Conservation (phyloP, 495 filamentous ascomycete species). For the Daldinia caldariorum region DNA sequence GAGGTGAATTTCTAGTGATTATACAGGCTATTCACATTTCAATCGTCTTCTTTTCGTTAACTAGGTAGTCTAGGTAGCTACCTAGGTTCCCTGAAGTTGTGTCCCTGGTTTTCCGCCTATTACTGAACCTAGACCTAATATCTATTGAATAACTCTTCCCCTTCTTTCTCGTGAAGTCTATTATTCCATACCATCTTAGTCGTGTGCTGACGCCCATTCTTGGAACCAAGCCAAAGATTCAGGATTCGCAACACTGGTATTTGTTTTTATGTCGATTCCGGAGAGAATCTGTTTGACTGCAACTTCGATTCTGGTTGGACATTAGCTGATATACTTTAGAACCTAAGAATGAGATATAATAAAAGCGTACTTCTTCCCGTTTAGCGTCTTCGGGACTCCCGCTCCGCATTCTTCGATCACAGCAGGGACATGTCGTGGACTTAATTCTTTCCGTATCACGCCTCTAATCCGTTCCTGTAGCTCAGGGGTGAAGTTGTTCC, state of each 20-base stretch:
- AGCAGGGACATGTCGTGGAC: conserved; percentile 84
- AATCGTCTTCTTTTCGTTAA: not conserved
- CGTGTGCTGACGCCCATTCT: conserved; percentile 65
- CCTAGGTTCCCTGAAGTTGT: not conserved
- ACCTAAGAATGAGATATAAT: not conserved
- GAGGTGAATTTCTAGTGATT: not conserved
- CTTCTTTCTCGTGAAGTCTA: not conserved
- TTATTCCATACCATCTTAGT: conserved; percentile 20
- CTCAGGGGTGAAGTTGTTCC: conserved; percentile 57
- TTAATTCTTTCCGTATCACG: conserved; percentile 76
- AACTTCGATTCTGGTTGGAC: conserved; percentile 73
- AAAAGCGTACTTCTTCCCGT: conserved; percentile 81
- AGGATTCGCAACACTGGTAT: conserved; percentile 85
- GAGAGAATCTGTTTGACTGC: conserved; percentile 95
- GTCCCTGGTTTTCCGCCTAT: not conserved
- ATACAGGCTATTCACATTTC: not conserved
- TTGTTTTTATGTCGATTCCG: conserved; percentile 83
- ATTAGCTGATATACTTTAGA: conserved; percentile 7
- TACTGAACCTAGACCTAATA: not conserved
- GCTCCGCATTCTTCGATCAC: conserved; percentile 76
- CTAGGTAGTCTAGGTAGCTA: not conserved
- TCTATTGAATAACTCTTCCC: not conserved
- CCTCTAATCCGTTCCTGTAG: conserved; percentile 69
- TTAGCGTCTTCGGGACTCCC: conserved; percentile 87
- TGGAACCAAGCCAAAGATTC: conserved; percentile 87